Evolutionary conservation across 129 eudicot genomes (phyloP), one percentile per base, ranked within the genome.

Genomic region (Arctium lappa): DNA sequence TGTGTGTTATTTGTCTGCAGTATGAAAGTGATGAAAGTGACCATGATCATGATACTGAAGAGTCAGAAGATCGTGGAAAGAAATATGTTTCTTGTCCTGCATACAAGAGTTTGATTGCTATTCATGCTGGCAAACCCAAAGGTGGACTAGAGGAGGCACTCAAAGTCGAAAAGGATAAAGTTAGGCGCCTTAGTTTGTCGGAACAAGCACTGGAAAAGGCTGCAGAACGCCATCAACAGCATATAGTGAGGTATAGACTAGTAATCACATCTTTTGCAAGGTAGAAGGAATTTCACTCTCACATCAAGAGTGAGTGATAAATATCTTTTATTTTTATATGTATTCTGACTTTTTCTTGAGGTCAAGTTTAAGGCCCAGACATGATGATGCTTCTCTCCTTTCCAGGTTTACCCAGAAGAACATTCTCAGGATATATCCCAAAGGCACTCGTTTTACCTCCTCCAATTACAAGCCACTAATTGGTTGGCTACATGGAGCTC

Each of bases 401-500:
- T 80, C 34, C 65, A 94, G 98, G 90, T 94, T 90, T 87, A 94
- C 98, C 5, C 97, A 92, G 80, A 83, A 82, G 86, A 94, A 94
- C 78, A 87, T 94, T 60, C 86, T 94, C 8, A 90, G 98, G 86
- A 85, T 94, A 78, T 94, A 89, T 84, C 98, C 98, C 5, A 92
- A 91, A 84, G 97, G 94, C 56, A 88, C 92, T 1, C 89, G 98
- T 70, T 86, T 94, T 78, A 90, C 89, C 83, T 94, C 98, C 18
- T 94, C 98, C 30, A 94, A 94, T 79, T 94, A 94, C 88, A 89
- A 92, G 80, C 98, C 98, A 6, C 82, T 89, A 72, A 66, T 89
- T 50, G 97, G 96, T 46, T 94, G 98, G 98, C 76, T 91, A 85
- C 98, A 92, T 85, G 98, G 98, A 86, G 98, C 98, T 89, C 98